Percentiles rank a stretch among this genome's conserved stretches.
These are phyloP conservation scores for Diutina ranongensis DNA, from an alignment of 1,139 yeast species.

Conservation along the genomic window DNA sequence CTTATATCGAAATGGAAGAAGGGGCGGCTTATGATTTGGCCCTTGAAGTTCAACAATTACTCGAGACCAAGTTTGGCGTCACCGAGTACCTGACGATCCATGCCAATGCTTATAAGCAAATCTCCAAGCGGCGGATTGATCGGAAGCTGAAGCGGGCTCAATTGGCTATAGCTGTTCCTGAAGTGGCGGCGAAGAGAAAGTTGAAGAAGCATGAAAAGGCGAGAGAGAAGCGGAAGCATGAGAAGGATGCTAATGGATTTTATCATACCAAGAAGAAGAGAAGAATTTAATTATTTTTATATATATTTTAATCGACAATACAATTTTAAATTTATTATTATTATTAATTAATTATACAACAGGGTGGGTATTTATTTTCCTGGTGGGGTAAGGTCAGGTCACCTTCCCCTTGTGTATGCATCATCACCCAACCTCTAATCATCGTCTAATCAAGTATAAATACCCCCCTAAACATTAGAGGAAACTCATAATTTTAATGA, in stretches of 20 bases:
- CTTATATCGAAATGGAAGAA: constrained; percentile 28
- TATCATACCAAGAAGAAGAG: constrained; percentile 56
- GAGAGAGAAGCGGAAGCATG: constrained; percentile 66
- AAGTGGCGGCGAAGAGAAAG: constrained; percentile 64
- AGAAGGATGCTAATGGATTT: constrained; percentile 66
- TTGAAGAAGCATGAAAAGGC: constrained; percentile 63
- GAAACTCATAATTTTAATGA: background rate
- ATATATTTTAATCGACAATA: too few species aligned
- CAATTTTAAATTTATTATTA: too few species aligned
- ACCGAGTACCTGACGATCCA: background rate
- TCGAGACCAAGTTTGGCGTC: constrained; percentile 1
- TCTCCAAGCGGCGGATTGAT: constrained; percentile 48
- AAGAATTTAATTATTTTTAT: constrained; percentile 8
- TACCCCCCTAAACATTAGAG: background rate
- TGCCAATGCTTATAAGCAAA: background rate
- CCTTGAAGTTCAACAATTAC: background rate
- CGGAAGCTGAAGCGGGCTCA: constrained; percentile 70
- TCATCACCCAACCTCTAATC: background rate
- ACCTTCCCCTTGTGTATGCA: too few species aligned
- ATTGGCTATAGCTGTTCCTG: constrained; percentile 72
- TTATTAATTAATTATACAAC: too few species aligned
- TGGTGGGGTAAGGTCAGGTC: too few species aligned
- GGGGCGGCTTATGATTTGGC: background rate
- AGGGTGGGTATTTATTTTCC: too few species aligned
- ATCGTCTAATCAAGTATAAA: background rate